Conservation (phyloP, 768 basidiomycete species). For the Cubamyces lactineus region DNA sequence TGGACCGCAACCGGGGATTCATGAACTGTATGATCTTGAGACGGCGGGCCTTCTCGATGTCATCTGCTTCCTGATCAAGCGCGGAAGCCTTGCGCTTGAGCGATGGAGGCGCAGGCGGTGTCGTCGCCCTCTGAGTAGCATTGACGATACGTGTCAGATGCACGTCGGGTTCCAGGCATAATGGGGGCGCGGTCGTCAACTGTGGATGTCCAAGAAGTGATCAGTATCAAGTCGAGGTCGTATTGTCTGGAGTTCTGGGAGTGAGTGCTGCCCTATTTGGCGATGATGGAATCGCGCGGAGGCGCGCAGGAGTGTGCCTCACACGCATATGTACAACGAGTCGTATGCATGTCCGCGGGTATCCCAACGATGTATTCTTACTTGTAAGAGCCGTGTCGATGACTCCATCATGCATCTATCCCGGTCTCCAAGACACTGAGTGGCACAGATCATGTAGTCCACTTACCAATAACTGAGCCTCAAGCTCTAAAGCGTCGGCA, state of each 20-base stretch:
- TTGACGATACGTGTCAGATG: constrained; percentile 78
- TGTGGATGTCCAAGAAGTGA: constrained; percentile 34
- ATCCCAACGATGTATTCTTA: no score
- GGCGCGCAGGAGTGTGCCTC: no score
- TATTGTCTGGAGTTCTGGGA: no score
- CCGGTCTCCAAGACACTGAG: neutral
- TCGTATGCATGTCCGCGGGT: no score
- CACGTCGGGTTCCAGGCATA: constrained; percentile 81
- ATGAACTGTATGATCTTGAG: constrained; percentile 80
- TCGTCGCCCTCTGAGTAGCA: constrained; percentile 70
- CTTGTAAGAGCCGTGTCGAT: no score
- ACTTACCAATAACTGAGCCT: constrained; percentile 73
- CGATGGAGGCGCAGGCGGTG: constrained; percentile 70
- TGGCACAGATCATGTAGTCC: neutral
- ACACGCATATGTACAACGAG: no score
- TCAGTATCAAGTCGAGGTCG: neutral
- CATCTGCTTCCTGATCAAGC: constrained; percentile 75
- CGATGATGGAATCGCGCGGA: no score
- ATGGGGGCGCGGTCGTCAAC: constrained; percentile 74
- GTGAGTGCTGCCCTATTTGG: no score
- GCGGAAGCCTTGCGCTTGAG: constrained; percentile 77
- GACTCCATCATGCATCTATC: no score
- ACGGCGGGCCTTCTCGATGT: constrained; percentile 71
- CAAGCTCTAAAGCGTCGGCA: constrained; percentile 69
- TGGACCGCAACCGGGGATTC: constrained; percentile 51